Evolutionary conservation across 2,329 filamentous ascomycete genomes (phyloP).

Genomic region (Aspergillus nomiae): DNA sequence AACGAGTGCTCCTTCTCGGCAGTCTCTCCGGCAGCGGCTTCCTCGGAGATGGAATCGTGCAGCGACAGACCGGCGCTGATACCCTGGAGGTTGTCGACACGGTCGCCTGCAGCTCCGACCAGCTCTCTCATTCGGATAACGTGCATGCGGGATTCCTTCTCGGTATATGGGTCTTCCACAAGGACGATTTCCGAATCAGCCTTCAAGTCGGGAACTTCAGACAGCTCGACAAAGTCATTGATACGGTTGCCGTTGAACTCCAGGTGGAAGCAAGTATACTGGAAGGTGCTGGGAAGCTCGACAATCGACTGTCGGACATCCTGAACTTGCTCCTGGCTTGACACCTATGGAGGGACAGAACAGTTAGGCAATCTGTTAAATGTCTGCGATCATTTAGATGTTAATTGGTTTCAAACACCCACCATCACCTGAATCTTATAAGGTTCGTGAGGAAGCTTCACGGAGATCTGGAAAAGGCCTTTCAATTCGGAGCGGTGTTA

Average conservation of each 20-base stretch:
- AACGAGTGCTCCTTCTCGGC: slow-evolving; percentile 57
- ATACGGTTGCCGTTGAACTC: slow-evolving; percentile 85
- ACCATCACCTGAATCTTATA: slow-evolving; percentile 85
- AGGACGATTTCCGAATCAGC: slow-evolving; percentile 76
- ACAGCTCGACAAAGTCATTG: slow-evolving; percentile 93
- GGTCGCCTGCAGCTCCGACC: slow-evolving; percentile 86
- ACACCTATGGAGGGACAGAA: slow-evolving; percentile 60
- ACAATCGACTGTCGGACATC: slow-evolving; percentile 96
- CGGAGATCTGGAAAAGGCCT: slow-evolving; percentile 70
- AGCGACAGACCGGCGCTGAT: slow-evolving; percentile 82
- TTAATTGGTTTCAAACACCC: slow-evolving; percentile 36
- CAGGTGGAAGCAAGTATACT: slow-evolving; percentile 98
- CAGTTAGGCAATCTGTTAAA: slow-evolving; percentile 15
- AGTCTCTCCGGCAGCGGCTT: slow-evolving; percentile 46
- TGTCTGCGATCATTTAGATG: slow-evolving; percentile 21
- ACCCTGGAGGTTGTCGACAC: slow-evolving; percentile 83
- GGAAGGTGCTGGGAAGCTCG: slow-evolving; percentile 87
- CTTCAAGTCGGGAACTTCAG: slow-evolving; percentile 79
- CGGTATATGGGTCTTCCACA: slow-evolving; percentile 94
- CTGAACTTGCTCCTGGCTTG: slow-evolving; percentile 92
- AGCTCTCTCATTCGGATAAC: slow-evolving; percentile 87
- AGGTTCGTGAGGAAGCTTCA: slow-evolving; percentile 79
- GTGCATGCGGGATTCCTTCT: slow-evolving; percentile 97
- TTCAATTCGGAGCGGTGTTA: slow-evolving; percentile 1
- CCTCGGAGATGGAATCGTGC: slow-evolving; percentile 70